These are phyloP conservation scores for Neopestalotiopsis rosae DNA, from an alignment of 2,329 filamentous ascomycete genomes.

Conservation along the genomic window DNA sequence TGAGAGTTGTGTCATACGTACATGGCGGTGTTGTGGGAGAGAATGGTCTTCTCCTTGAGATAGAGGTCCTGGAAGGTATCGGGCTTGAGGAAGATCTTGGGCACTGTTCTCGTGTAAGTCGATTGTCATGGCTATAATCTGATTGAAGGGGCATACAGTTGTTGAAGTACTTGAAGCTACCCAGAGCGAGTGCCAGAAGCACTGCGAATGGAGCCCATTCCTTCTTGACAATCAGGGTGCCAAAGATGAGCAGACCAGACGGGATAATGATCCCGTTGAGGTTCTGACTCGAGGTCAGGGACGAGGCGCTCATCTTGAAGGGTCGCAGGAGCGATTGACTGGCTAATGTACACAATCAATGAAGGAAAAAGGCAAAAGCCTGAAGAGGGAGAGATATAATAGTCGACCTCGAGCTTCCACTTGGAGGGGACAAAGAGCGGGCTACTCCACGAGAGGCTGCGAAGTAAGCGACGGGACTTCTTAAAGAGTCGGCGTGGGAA, in stretches of 20 bases:
- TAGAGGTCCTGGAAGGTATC: conserved; percentile 89
- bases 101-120: conserved; percentile 54
- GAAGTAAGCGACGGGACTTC: background rate
- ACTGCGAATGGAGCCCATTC: conserved; percentile 78
- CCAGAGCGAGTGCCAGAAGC: conserved; percentile 68
- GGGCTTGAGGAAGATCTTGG: conserved; percentile 85
- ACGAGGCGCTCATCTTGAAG: conserved; percentile 42
- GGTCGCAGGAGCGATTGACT: background rate
- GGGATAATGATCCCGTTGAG: conserved; percentile 85
- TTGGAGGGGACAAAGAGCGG: background rate
- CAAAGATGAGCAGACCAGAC: conserved; percentile 77
- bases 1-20: conserved; percentile 46
- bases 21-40: conserved; percentile 99
- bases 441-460: background rate
- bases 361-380: background rate
- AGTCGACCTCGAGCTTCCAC: background rate
- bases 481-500: conserved; percentile 9
- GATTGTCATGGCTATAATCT: conserved; percentile 5
- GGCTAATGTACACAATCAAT: background rate
- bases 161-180: conserved; percentile 73
- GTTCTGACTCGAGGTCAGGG: conserved; percentile 64
- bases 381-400: background rate
- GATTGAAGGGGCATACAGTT: conserved; percentile 62
- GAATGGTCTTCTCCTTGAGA: conserved; percentile 90
- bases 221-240: conserved; percentile 77